phyloP scores from a whole-genome alignment of 164 flowering plant species.

The Liriodendron chinense region DNA sequence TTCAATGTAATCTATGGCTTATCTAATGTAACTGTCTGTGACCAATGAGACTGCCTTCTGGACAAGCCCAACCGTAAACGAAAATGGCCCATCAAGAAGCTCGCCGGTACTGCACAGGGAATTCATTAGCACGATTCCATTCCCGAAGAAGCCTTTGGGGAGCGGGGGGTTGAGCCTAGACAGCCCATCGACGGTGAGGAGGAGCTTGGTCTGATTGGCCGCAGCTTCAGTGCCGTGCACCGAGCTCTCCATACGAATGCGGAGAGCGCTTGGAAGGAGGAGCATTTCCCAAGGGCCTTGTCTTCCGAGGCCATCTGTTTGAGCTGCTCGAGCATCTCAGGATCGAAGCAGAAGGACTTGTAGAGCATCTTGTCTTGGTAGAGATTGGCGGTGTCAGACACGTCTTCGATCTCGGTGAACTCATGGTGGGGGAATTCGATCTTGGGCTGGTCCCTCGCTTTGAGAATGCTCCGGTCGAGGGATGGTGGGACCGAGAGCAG shows the following conservation, averaged over 20 bases:
- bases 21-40: slow-evolving; percentile 69
- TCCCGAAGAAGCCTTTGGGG: slow-evolving; percentile 75
- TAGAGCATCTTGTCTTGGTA: slow-evolving; percentile 53
- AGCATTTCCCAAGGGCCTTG: slow-evolving; percentile 53
- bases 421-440: slow-evolving; percentile 71
- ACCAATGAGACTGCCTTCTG: slow-evolving; percentile 57
- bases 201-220: slow-evolving; percentile 74
- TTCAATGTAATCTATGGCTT: slow-evolving; percentile 85
- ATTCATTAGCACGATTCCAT: slow-evolving; percentile 77
- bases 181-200: slow-evolving; percentile 89
- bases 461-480: slow-evolving; percentile 58
- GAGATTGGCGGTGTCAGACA: slow-evolving; percentile 47
- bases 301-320: slow-evolving; percentile 55
- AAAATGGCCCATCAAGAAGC: slow-evolving; percentile 51
- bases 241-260: slow-evolving; percentile 87
- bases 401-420: slow-evolving; percentile 69
- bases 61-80: slow-evolving; percentile 53
- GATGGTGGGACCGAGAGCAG: slow-evolving; percentile 53
- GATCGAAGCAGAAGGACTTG: slow-evolving; percentile 63
- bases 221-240: slow-evolving; percentile 46
- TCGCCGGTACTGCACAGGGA: slow-evolving; percentile 59
- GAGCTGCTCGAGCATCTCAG: slow-evolving; percentile 57
- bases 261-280: slow-evolving; percentile 79
- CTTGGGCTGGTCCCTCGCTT: slow-evolving; percentile 53
- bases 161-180: slow-evolving; percentile 64